Conservation (phyloP, 495 filamentous ascomycete genomes). For the Penicillium angulare region DNA sequence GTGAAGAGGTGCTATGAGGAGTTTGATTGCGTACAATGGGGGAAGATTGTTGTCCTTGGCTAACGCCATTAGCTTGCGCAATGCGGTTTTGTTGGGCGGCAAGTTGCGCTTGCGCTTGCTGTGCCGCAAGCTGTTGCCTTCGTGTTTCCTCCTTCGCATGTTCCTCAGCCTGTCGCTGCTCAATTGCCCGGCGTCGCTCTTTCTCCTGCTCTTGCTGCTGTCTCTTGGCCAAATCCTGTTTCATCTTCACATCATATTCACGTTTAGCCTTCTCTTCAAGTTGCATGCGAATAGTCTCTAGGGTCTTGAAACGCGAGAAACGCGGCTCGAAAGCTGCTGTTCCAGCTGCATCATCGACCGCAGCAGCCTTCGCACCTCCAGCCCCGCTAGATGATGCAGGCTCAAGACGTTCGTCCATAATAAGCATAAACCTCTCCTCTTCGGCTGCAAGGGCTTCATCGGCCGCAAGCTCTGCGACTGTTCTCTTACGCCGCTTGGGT, state of each 20-base stretch:
- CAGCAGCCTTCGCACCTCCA: slow-evolving; percentile 58
- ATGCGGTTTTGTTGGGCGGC: slow-evolving; percentile 44
- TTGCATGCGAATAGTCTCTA: slow-evolving; percentile 78
- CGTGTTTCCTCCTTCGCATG: slow-evolving; percentile 47
- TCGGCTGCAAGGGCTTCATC: slow-evolving; percentile 89
- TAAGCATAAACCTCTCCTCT: slow-evolving; percentile 87
- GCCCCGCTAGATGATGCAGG: slow-evolving; percentile 55
- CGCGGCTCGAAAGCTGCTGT: slow-evolving; percentile 73
- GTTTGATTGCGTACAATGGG: slow-evolving; percentile 78
- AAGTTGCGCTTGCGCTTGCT: slow-evolving; percentile 52
- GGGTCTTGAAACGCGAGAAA: slow-evolving; percentile 86
- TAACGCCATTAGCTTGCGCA: slow-evolving; percentile 57
- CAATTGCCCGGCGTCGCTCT: slow-evolving; percentile 39
- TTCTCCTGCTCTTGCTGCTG: slow-evolving; percentile 48
- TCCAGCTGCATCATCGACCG: slow-evolving; percentile 71
- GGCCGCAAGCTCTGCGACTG: slow-evolving; percentile 87
- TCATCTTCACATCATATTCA: slow-evolving; percentile 64
- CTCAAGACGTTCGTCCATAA: slow-evolving; percentile 81
- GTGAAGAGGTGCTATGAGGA: slow-evolving; percentile 74
- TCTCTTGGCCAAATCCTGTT: slow-evolving; percentile 48
- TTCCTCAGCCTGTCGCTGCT: slow-evolving; percentile 49
- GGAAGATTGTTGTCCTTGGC: slow-evolving; percentile 72
- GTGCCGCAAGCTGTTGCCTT: slow-evolving; percentile 41
- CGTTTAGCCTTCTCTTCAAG: slow-evolving; percentile 67
- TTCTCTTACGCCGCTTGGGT: slow-evolving; percentile 89